Conservation (phyloP, 2,329 filamentous ascomycete species). For the Phaeosphaeria sp. region DNA sequence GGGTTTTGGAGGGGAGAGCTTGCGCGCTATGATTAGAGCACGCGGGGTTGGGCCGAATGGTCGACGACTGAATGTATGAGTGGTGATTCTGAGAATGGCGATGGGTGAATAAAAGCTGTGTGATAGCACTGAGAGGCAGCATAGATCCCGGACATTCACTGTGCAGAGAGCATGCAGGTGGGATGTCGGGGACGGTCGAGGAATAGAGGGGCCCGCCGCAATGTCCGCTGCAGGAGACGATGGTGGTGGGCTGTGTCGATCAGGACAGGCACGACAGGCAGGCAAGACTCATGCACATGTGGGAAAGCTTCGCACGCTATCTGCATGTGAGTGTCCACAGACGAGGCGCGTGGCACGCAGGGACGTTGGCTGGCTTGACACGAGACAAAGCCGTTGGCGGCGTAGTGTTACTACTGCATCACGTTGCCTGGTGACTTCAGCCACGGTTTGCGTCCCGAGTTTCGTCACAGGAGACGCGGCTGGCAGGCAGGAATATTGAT, state of each 20-base stretch:
- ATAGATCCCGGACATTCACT: conserved; percentile 7
- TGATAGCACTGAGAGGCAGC: conserved; percentile 25
- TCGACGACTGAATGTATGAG: conserved; percentile 9
- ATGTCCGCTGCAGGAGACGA: conserved; percentile 6
- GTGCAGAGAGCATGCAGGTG: conserved; percentile 8
- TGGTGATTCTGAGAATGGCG: not conserved
- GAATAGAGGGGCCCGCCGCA: conserved; percentile 10
- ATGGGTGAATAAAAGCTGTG: conserved; percentile 20
- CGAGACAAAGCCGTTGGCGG: conserved; percentile 13
- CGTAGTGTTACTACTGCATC: not conserved
- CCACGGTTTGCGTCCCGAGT: conserved; percentile 10
- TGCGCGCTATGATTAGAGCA: conserved; percentile 27
- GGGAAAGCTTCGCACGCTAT: conserved; percentile 14
- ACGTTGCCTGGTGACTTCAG: conserved; percentile 15
- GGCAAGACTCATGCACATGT: conserved; percentile 14
- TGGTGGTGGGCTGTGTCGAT: conserved; percentile 21
- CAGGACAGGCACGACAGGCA: conserved; percentile 11
- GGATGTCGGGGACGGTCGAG: not conserved
- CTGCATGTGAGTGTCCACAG: not conserved
- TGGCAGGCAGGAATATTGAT: conserved; percentile 23
- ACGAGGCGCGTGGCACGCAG: conserved; percentile 19
- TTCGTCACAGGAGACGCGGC: conserved; percentile 5
- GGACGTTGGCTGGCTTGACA: conserved; percentile 21
- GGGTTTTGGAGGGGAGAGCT: conserved; percentile 22
- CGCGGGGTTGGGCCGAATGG: conserved; percentile 15